Base-by-base conservation (phyloP, 495 filamentous ascomycete genomes). In the Neurospora intermedia region DNA sequence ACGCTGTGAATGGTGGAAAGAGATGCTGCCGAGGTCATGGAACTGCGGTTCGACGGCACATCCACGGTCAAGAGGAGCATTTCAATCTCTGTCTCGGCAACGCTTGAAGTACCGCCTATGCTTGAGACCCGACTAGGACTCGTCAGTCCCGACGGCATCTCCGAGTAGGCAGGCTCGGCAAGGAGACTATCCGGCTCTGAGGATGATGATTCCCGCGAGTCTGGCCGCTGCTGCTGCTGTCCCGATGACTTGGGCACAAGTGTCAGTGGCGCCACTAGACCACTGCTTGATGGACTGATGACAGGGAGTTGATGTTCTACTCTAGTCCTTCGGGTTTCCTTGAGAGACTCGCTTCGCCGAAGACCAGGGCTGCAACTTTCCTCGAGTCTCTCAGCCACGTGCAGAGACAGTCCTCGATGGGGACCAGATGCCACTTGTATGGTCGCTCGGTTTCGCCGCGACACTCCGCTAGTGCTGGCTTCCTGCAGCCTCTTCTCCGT, bases 1-100 rank as follows among this genome's bases (percentile, higher is more conserved):
- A 82, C 82, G 72, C 83, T 85, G 71, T 83, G 81, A 1, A 85
- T 71, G 3, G 83, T 85, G 13, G 84, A 85, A 11, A 85, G 76
- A 31, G 54, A 66, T 35, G 54, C 54, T 13, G 81, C 78, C 3
- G 82, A 84, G 6, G 83, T 84, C 31, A 80, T 42, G 0, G 81
- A 79, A 74, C 80, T 83, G 10, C 77, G 77, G 15, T 70, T 69
- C 4, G 83, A 84, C n/a, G 75, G 72, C 3, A 72, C 72, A 16
- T 75, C 70, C 1, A 66, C 72, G 16, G 13, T 35, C 27, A 66
- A 4, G 54, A 66, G 54, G 27, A 66, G 54, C 54, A 66, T 66
- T 27, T 66, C 54, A 8, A 66, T 66, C 6, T 35, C 54, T 35
- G 54, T 66, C 54, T 66, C 54, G 27, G 54, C 54, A 66, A 66